Conservation (phyloP, 345 rosid genomes). For the Linum trigynum region DNA sequence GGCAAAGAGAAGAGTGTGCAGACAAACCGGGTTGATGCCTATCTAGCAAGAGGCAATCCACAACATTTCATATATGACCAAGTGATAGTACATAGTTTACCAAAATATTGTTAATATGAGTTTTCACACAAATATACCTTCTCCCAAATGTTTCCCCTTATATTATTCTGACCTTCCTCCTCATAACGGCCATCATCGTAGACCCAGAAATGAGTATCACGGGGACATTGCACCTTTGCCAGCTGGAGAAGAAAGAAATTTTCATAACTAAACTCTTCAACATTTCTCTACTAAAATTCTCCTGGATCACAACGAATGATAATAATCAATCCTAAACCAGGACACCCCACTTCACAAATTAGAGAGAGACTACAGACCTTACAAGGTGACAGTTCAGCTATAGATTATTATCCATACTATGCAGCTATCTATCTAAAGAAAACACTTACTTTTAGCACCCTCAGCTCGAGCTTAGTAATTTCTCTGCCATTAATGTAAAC, state of each 20-base stretch:
- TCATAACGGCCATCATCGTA: conserved; percentile 80
- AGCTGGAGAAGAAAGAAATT: conserved; percentile 28
- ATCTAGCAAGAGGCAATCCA: conserved; percentile 31
- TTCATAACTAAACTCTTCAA: neutral
- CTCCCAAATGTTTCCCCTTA: conserved; percentile 79
- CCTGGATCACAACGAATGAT: neutral
- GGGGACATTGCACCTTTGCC: conserved; percentile 72
- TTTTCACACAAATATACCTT: conserved; percentile 36
- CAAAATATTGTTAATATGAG: neutral
- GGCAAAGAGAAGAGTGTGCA: conserved; percentile 88
- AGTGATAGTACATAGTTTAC: neutral
- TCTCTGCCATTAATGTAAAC: conserved; percentile 90
- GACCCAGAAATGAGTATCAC: conserved; percentile 81
- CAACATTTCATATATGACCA: conserved; percentile 15
- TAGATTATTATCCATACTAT: too few species aligned
- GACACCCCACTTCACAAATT: too few species aligned
- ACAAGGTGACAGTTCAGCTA: too few species aligned
- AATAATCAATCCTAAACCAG: neutral
- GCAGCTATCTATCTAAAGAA: neutral
- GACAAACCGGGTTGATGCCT: conserved; percentile 86
- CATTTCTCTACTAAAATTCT: neutral
- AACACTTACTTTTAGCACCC: conserved; percentile 61
- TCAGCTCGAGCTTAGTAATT: conserved; percentile 75
- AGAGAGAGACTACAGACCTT: too few species aligned
- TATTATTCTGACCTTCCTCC: conserved; percentile 82